These are phyloP conservation scores for Oryza rufipogon DNA, from an alignment of 176 grass and related monocot species.

Conservation along the genomic window DNA sequence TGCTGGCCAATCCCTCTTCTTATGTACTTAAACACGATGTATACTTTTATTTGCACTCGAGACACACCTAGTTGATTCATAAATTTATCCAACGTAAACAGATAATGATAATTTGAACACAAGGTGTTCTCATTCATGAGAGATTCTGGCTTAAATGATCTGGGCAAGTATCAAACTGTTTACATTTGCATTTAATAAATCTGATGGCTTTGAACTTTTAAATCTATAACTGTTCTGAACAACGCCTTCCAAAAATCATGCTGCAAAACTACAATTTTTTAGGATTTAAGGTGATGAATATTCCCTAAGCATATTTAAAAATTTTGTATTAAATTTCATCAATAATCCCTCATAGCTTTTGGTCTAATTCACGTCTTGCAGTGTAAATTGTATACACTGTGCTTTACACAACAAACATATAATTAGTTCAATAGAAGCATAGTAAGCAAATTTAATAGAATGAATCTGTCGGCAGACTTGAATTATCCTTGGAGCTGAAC, in stretches of 20 bases:
- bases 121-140: background rate
- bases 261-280: background rate
- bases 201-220: background rate
- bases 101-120: background rate
- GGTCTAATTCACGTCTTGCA: background rate
- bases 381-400: background rate
- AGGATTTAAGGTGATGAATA: background rate
- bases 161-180: background rate
- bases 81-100: background rate
- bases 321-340: background rate
- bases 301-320: background rate
- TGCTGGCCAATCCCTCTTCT: background rate
- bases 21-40: background rate
- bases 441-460: background rate
- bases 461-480: background rate
- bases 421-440: background rate
- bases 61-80: background rate
- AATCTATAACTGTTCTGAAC: background rate
- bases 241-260: background rate
- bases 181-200: background rate
- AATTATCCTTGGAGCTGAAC: background rate
- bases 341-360: background rate
- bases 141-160: background rate
- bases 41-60: conserved; percentile 1
- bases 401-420: background rate